A percentile compares a stretch with the other conserved stretches of the same genome.
Conservation (phyloP, 2,329 filamentous ascomycete species). For the Alternaria longipes region DNA sequence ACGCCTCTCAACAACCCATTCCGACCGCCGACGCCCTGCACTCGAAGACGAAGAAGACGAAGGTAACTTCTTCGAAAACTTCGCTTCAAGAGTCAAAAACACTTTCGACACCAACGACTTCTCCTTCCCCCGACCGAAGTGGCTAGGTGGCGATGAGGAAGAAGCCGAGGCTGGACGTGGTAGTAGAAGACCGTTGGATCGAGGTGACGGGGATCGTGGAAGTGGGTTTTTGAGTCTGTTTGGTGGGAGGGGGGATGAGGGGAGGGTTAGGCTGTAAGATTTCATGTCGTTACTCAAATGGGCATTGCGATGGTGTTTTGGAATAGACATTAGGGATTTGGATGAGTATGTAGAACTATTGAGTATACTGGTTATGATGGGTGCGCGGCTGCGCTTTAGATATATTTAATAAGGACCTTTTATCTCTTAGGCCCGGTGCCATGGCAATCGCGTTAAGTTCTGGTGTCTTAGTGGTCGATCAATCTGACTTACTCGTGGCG, state of each 20-base stretch:
- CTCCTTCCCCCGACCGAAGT: constrained; percentile 71
- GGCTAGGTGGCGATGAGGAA: constrained; percentile 71
- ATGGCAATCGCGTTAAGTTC: neutral
- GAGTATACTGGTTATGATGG: neutral
- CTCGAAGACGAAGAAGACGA: constrained; percentile 70
- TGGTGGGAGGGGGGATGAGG: constrained; percentile 46
- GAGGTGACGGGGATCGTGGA: constrained; percentile 20
- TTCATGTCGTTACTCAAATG: neutral
- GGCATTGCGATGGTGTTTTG: constrained; percentile 6
- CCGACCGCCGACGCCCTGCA: constrained; percentile 34
- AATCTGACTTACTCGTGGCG: neutral
- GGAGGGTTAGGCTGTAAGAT: constrained; percentile 43
- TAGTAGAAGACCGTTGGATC: constrained; percentile 7
- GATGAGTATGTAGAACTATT: neutral
- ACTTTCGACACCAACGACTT: constrained; percentile 79
- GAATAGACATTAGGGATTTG: neutral
- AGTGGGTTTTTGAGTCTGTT: constrained; percentile 43
- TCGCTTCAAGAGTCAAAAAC: constrained; percentile 88
- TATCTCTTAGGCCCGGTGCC: neutral
- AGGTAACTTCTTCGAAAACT: constrained; percentile 82
- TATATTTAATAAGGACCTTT: neutral
- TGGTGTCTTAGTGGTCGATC: neutral
- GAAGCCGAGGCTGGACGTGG: constrained; percentile 25
- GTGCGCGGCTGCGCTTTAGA: neutral
- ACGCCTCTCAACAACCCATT: constrained; percentile 6